Base-by-base conservation (phyloP, 371 early-diverging fungal genomes). In the Mortierella sp. region DNA sequence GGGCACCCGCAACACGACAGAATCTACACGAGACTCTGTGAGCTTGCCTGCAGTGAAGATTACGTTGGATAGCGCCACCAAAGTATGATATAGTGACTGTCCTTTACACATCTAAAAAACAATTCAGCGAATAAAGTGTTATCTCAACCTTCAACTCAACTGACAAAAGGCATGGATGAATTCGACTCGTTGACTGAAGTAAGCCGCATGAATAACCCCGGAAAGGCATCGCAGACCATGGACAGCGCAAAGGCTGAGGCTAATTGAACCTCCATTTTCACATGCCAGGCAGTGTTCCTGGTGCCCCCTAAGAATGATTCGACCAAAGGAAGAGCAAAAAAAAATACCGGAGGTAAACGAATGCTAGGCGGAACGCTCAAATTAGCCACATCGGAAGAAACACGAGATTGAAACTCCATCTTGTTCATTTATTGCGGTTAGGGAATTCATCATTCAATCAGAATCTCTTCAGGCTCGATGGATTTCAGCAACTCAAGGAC, bases 401-500 rank as follows among this genome's bases (percentile, higher is more conserved):
- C 40, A 38, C 7, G 15, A 24, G 50, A 50, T 16, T 50, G n/a
- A 16, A 50, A 13, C 16, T 32, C 24, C 47, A 24, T 62, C 2
- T 22, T 10, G 6, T 45, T 45, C 22, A 41, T n/a, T 21, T 40
- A 45, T 61, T 38, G 62, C 28, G n/a, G 16, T 16, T 58, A 41
- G 40, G 43, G 43, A 58, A 43, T 24, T 50, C 47, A 24, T 24
- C 36, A n/a, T 58, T 19, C n/a, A 28, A 7, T 4, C 19, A 43
- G 57, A 72, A 66, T 53, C 78, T 71, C 53, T 70, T 79, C 52
- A 40, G 38, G 24, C 74, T 76, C 16, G 72, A 83, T 52, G 83
- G 78, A 28, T 89, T 89, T 58, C 87, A 88, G 55, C 85, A 67
- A 15, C 64, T 90, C 11, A 84, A 84, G 36, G 78, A 84, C 43